Evolutionary conservation across 495 filamentous ascomycete species (phyloP), one percentile per base, ranked within the genome.

Genomic region (Penicillium tannophilum): DNA sequence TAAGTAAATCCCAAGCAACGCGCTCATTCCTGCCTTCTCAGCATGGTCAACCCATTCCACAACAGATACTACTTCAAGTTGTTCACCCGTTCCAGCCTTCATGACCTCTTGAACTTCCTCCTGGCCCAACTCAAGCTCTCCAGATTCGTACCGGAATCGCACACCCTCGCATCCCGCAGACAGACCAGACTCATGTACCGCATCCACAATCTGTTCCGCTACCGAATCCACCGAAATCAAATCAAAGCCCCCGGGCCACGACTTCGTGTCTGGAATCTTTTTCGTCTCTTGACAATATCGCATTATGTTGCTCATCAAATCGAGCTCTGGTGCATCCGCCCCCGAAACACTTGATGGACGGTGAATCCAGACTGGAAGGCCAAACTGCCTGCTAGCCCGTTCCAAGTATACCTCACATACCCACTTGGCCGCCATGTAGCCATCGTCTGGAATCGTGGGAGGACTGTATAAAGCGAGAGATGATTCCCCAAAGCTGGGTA

Each of bases 381-480:
- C 69, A 33, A 69, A 58, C 8, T 54, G 35, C 12, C 31, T 6
- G 33, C 45, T 36, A 12, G 64, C 63, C 3, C 67, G 65, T 62
- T 85, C 82, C 0, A 87, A 67, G 24, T 74, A 63, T 7, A 51
- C 54, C 65, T 87, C 84, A 54, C 78, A 76, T 1, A 76, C 84
- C 84, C 84, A 87, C 31, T 83, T 83, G 3, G 71, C 65, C 0
- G 81, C 72, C 0, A 63, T 62, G 54, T 85, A 87, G 1, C 83
- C 83, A 47, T 79, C 63, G 2, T 61, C 24, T 28, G 68, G 55
- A n/a, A 59, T 20, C 4, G 28, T 23, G 3, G 66, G 62, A 26
- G 63, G 67, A 4, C 41, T 52, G 52, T 52, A 66, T 0, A 36
- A 23, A 8, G 63, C 60, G 12, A 68, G 30, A 20, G 66, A 68